Percentiles rank a stretch among this genome's conserved stretches.
Conservation (phyloP, 1,139 yeast species). For the Blastobotrys ciferrii region DNA sequence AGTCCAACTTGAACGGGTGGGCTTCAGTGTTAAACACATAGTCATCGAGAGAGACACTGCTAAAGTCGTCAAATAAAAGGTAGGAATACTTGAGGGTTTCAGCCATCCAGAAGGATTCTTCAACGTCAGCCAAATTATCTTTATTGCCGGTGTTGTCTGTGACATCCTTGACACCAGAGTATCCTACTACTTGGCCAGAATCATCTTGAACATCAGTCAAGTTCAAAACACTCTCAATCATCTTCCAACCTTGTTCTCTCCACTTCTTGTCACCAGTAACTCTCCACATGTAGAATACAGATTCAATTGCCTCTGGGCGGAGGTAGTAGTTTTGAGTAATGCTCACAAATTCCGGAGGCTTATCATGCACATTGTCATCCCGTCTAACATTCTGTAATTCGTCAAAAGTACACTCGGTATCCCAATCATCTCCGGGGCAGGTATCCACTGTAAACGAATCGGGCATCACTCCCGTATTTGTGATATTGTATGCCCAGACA, state of each 20-base stretch:
- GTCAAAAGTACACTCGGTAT: conserved; percentile 3
- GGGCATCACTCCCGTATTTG: conserved; percentile 46
- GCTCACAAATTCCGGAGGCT: conserved; percentile 37
- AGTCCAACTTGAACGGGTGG: conserved; percentile 56
- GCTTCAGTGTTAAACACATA: conserved; percentile 79
- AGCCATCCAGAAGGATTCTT: conserved; percentile 86
- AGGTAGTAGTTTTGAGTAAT: conserved; percentile 55
- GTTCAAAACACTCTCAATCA: conserved; percentile 52
- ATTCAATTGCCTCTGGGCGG: conserved; percentile 75
- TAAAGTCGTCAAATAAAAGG: conserved; percentile 67
- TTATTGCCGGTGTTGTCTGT: conserved; percentile 34
- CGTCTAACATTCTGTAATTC: not conserved
- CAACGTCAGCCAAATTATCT: conserved; percentile 37
- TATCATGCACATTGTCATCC: conserved; percentile 32
- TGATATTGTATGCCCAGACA: conserved; percentile 54
- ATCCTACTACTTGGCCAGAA: conserved; percentile 46
- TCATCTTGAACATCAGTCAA: conserved; percentile 26
- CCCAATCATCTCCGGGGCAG: conserved; percentile 31
- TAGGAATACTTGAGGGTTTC: conserved; percentile 89
- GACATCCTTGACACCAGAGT: conserved; percentile 54
- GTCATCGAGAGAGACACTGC: conserved; percentile 59
- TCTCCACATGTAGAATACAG: conserved; percentile 69
- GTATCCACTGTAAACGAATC: conserved; percentile 41
- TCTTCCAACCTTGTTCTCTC: conserved; percentile 67
- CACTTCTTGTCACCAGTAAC: conserved; percentile 70